Percentiles rank a stretch among this genome's conserved stretches.
Evolutionary conservation across 495 filamentous ascomycete genomes (phyloP).

Genomic region (Amphirosellinia nigrospora): DNA sequence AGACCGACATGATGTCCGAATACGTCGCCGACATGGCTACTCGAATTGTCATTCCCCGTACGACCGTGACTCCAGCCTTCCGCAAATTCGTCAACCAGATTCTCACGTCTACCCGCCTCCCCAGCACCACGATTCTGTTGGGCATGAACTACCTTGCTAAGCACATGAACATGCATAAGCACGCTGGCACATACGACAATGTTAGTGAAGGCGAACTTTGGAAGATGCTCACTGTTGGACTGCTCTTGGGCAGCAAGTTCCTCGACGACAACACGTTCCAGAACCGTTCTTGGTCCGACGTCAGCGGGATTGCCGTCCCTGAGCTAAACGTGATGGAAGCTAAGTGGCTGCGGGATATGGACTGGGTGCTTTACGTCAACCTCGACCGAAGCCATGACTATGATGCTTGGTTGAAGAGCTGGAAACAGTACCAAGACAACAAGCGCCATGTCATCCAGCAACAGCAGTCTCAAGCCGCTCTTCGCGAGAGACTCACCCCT

Average conservation of each 20-base stretch:
- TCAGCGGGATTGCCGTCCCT: conserved; percentile 85
- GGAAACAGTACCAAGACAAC: conserved; percentile 77
- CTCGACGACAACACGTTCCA: conserved; percentile 99
- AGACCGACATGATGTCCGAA: conserved; percentile 97
- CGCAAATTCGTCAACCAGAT: conserved; percentile 96
- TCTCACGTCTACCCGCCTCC: conserved; percentile 90
- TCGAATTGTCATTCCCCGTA: conserved; percentile 76
- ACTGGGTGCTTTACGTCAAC: conserved; percentile 88
- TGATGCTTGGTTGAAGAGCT: conserved; percentile 79
- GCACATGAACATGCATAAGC: conserved; percentile 76
- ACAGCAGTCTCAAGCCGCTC: conserved; percentile 43
- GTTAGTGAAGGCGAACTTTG: conserved; percentile 78
- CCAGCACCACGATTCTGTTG: conserved; percentile 92
- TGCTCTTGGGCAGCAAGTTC: conserved; percentile 97
- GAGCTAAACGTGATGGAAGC: conserved; percentile 91
- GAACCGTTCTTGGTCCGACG: conserved; percentile 98
- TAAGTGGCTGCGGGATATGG: conserved; percentile 87
- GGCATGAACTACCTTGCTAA: conserved; percentile 89
- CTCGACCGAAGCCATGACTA: conserved; percentile 83
- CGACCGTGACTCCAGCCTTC: conserved; percentile 74
- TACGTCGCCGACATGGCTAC: conserved; percentile 94
- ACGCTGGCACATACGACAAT: conserved; percentile 56
- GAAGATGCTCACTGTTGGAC: conserved; percentile 85
- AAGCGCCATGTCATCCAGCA: conserved; percentile 60
- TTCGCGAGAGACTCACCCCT: conserved; percentile 57